These are phyloP conservation scores for Collybia mongolica DNA, from an alignment of 768 basidiomycete species.

Conservation along the genomic window DNA sequence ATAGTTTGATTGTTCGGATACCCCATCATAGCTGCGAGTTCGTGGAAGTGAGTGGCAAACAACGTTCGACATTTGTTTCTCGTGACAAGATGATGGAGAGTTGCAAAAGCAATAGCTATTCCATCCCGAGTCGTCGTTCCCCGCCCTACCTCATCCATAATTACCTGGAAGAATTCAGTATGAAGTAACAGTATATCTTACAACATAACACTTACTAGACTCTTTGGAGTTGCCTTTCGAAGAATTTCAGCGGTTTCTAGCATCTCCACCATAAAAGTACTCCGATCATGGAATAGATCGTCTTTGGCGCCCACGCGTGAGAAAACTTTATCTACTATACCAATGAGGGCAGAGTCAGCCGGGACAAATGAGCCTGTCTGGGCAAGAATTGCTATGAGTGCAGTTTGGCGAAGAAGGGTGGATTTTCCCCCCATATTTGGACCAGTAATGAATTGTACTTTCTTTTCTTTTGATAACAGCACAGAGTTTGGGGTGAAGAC, in stretches of 20 bases:
- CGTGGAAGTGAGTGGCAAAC: slow-evolving; percentile 99
- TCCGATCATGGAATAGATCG: slow-evolving; percentile 88
- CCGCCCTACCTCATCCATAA: slow-evolving; percentile 99
- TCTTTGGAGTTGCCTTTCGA: slow-evolving; percentile 74
- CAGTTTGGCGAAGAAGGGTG: slow-evolving; percentile 88
- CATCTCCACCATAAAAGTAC: slow-evolving; percentile 99
- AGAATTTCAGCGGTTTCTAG: slow-evolving; percentile 92
- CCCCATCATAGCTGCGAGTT: slow-evolving; percentile 82
- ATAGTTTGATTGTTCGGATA: slow-evolving; percentile 45
- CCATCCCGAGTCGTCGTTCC: slow-evolving; percentile 94
- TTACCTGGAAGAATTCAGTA: slow-evolving; percentile 56
- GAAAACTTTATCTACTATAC: slow-evolving; percentile 89
- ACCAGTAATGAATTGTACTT: slow-evolving; percentile 84
- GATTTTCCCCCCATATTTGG: slow-evolving; percentile 98
- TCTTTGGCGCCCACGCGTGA: slow-evolving; percentile 96
- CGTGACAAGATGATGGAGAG: slow-evolving; percentile 76
- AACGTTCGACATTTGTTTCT: slow-evolving; percentile 79
- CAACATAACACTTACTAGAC: slow-evolving; percentile 58
- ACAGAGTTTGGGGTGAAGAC: slow-evolving; percentile 86
- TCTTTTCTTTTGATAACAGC: slow-evolving; percentile 53
- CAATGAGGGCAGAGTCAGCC: slow-evolving; percentile 75
- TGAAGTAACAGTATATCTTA: not conserved
- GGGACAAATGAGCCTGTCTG: slow-evolving; percentile 95
- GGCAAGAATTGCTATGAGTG: slow-evolving; percentile 85
- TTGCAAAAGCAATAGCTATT: slow-evolving; percentile 89